Conservation (phyloP, 2,329 filamentous ascomycete genomes). For the Pochonia chlamydosporia region DNA sequence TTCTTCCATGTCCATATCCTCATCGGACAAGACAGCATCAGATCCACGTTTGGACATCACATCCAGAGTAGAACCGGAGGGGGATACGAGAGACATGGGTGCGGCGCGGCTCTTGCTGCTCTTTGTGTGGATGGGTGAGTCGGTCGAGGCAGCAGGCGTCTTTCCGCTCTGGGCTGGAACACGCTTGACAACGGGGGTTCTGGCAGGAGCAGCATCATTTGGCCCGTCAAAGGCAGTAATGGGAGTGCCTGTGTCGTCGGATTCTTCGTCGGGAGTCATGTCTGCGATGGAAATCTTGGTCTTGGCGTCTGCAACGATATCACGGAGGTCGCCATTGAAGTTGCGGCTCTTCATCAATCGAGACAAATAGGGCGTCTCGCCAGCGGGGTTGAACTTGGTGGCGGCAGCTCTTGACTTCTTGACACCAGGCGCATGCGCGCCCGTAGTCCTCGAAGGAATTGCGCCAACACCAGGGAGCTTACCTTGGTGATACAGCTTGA, state of each 20-base stretch:
- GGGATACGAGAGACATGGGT: constrained; percentile 34
- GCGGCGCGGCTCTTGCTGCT: constrained; percentile 50
- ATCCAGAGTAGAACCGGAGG: constrained; percentile 18
- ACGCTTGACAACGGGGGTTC: constrained; percentile 44
- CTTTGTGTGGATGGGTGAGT: constrained; percentile 39
- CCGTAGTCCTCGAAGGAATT: constrained; percentile 33
- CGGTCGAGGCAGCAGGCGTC: constrained; percentile 36
- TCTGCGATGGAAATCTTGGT: constrained; percentile 46
- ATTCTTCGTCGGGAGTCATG: constrained; percentile 47
- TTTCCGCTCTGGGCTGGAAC: constrained; percentile 53
- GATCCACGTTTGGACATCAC: constrained; percentile 16
- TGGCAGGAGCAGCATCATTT: constrained; percentile 16
- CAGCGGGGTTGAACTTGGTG: constrained; percentile 43
- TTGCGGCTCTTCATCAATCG: constrained; percentile 57
- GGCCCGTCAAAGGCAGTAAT: constrained; percentile 10
- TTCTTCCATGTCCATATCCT: constrained; percentile 49
- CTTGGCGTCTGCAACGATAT: constrained; percentile 55
- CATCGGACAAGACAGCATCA: constrained; percentile 27
- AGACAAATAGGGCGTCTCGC: constrained; percentile 62
- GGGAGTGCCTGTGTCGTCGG: constrained; percentile 30
- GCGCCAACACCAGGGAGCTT: constrained; percentile 42
- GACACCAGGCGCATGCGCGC: not conserved
- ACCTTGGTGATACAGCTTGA: constrained; percentile 46
- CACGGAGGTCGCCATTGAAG: constrained; percentile 53
- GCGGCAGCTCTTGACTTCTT: not conserved